Evolutionary conservation across 176 grass and related monocot species (phyloP), one percentile per base, ranked within the genome.

Genomic region (Aegilops sharonensis): DNA sequence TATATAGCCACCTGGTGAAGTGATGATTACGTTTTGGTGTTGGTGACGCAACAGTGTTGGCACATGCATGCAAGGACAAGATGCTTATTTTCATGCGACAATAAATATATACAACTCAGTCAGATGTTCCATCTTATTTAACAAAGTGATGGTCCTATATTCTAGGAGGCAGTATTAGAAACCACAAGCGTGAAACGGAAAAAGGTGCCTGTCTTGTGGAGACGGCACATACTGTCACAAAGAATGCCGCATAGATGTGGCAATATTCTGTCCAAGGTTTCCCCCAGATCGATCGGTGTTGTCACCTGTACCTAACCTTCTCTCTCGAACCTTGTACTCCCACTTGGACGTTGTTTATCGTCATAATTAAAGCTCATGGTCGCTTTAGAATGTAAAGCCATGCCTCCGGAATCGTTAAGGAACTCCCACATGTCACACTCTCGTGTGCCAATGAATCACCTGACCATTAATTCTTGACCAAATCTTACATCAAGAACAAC

Each of bases 201-300:
- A 77, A 20, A 34, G 2, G 66, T 77, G 11, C 11, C 13, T 34
- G 36, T 39, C 25, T 54, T 21, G 42, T 40, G 42, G 72, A 52
- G 61, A 77, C 40, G 66, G 59, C 83, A 76, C 35, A 11, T 30
- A 5, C 45, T 67, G 5, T 42, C 24, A 14, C 5, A 23, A 61
- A 4, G 48, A 66, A 65, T 60, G 6, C 6, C 5, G 18, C n/a
- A 65, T 11, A 64, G 31, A 31, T 75, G 11, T 77, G 29, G 72
- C 25, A 77, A 23, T n/a, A 71, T 21, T 60, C 8, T 32, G 56
- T 84, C 34, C 69, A 84, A 47, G 68, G 54, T 75, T 74, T 42
- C 39, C 61, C 39, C 14, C 5, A 80, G 7, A 79, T 42, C 32
- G 24, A 21, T 11, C 11, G 60, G 29, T 25, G 54, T 7, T 65